Base-by-base conservation (phyloP, 306 rosid species). In the Glycine tomentella region DNA sequence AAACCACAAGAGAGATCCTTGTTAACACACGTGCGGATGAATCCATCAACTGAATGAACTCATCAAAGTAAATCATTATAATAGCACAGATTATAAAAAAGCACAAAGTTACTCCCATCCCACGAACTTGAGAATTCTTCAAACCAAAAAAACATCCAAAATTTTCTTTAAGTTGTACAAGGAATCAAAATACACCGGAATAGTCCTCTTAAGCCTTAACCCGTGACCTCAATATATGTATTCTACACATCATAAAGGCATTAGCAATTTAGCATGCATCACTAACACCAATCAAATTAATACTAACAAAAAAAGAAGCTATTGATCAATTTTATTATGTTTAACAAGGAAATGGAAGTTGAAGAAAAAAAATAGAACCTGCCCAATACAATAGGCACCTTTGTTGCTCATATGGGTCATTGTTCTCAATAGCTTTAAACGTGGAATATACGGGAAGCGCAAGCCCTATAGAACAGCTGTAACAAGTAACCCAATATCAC, bases 381-480 rank as follows among this genome's bases (percentile, higher is more conserved):
- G 91, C 88, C 91, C 93, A 90, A 78, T 90, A 90, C 10, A 79
- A 75, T 6, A 90, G 90, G 88, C 88, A 84, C 45, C 79, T 84
- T 16, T 88, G 87, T 48, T 87, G 91, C 58, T 90, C 87, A 46
- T 40, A 20, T 46, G 50, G 85, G 58, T 87, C 87, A 80, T 84
- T 82, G 65, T 70, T 79, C 88, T 90, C 93, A 51, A 90, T 84
- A 53, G 91, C 93, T 81, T 90, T 90, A 59, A 90, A 87, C 7
- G 93, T 88, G 7, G 84, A 87, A 84, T 84, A 90, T 46, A 90
- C 86, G 25, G 93, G 93, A 34, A 90, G 82, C 55, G 40, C 90
- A 53, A 86, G 72, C 48, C 90, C 91, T 46, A 80, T 82, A 80
- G 90, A 84, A 83, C 91, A 90, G 72, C 93, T 87, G 75, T 71